phyloP scores from a whole-genome alignment of 1,284 basidiomycete genomes.

The Schizopora paradoxa region DNA sequence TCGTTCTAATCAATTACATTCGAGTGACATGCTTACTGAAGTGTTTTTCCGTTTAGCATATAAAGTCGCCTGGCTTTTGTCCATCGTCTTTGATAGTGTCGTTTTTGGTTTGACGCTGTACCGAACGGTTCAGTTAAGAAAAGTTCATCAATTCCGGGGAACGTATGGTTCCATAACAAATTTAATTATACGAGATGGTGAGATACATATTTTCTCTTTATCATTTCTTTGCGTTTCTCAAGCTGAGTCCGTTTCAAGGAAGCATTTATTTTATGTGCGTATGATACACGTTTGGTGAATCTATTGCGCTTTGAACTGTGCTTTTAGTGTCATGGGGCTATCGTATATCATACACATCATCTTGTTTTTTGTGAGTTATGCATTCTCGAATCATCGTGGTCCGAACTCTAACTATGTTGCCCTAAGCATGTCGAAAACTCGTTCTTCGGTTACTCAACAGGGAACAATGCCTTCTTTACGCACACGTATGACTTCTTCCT shows the following conservation, averaged over 20 bases:
- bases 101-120: slow-evolving; percentile 10
- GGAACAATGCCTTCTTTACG: slow-evolving; percentile 13
- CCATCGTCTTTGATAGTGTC: slow-evolving; percentile 4
- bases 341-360: slow-evolving; percentile 4
- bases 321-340: slow-evolving; percentile 8
- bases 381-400: background rate
- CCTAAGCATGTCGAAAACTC: slow-evolving; percentile 8
- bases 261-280: slow-evolving; percentile 13
- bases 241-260: background rate
- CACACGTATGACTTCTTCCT: slow-evolving; percentile 12
- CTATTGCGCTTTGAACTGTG: background rate
- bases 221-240: background rate
- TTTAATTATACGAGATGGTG: slow-evolving; percentile 13
- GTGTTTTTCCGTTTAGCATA: slow-evolving; percentile 2
- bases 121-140: slow-evolving; percentile 5
- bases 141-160: background rate
- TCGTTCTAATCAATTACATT: background rate
- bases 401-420: background rate
- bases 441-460: slow-evolving; percentile 14
- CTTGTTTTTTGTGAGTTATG: slow-evolving; percentile 2
- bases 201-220: background rate
- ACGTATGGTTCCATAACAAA: slow-evolving; percentile 1
- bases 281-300: background rate
- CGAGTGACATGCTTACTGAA: background rate
- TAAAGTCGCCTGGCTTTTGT: slow-evolving; percentile 3